Evolutionary conservation across 805 yeast genomes (phyloP).

Genomic region (Candida tammaniensis): DNA sequence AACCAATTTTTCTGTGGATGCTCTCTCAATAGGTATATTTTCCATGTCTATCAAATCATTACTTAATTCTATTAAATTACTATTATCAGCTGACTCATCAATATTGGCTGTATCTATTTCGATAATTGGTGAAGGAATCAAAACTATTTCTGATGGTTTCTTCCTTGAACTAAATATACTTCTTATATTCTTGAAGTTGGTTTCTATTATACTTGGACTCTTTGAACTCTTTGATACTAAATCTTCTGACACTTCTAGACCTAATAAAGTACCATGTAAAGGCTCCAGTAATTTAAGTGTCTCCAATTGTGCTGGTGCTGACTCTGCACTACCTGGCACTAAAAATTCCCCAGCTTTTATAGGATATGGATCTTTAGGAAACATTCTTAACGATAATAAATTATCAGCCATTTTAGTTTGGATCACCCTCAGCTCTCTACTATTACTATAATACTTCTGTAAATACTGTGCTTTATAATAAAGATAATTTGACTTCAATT

Average conservation of each 20-base stretch:
- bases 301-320: constrained; percentile 5
- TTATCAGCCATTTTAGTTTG: constrained; percentile 31
- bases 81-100: constrained; percentile 2
- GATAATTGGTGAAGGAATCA: constrained; percentile 10
- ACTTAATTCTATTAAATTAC: not conserved
- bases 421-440: constrained; percentile 35
- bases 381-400: constrained; percentile 37
- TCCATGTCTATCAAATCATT: constrained; percentile 1
- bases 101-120: constrained; percentile 2
- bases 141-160: constrained; percentile 6
- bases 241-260: not conserved
- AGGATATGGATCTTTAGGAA: constrained; percentile 30
- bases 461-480: constrained; percentile 32
- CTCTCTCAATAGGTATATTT: not conserved
- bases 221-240: not conserved
- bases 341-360: constrained; percentile 32
- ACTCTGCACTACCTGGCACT: not conserved
- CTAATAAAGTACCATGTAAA: too few species aligned
- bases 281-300: too few species aligned
- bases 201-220: too few species aligned
- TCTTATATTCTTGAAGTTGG: too few species aligned
- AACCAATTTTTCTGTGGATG: too few species aligned
- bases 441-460: constrained; percentile 37
- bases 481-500: constrained; percentile 30
- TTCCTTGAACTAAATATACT: constrained; percentile 1